Evolutionary conservation across 495 filamentous ascomycete genomes (phyloP).

Genomic region (Corynascus novoguineensis): DNA sequence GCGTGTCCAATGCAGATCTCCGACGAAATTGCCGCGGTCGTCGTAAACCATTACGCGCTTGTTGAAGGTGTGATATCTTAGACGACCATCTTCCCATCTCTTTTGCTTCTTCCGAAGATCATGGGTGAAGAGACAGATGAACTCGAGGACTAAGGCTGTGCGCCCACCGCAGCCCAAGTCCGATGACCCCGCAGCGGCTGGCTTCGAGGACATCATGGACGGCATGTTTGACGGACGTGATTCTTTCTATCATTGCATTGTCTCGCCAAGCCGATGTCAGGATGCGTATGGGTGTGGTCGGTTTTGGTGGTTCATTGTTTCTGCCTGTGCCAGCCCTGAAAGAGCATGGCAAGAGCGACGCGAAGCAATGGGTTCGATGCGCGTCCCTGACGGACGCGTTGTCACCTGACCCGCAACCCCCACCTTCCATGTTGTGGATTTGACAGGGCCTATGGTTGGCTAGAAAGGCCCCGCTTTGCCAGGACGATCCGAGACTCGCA

Average conservation of each 20-base stretch:
- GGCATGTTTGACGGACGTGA: slow-evolving; percentile 15
- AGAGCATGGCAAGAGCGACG: slow-evolving; percentile 2
- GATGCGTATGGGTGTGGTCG: background rate
- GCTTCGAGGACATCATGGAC: slow-evolving; percentile 18
- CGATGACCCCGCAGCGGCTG: background rate
- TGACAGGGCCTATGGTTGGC: background rate
- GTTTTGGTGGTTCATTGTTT: background rate
- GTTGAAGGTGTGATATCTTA: slow-evolving; percentile 88
- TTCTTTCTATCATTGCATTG: slow-evolving; percentile 8
- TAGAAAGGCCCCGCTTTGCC: background rate
- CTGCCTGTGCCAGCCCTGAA: background rate
- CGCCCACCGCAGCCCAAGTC: slow-evolving; percentile 8
- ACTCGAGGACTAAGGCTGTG: slow-evolving; percentile 67
- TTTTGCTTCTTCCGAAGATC: slow-evolving; percentile 84
- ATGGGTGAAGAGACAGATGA: slow-evolving; percentile 76
- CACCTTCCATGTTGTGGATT: background rate
- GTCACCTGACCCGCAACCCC: slow-evolving; percentile 18
- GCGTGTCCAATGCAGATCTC: slow-evolving; percentile 76
- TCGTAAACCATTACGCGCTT: slow-evolving; percentile 89
- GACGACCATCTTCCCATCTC: slow-evolving; percentile 85
- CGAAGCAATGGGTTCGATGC: slow-evolving; percentile 5
- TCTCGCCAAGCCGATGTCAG: no score
- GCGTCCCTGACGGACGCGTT: slow-evolving; percentile 7
- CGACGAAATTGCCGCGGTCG: slow-evolving; percentile 68
- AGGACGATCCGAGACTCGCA: background rate